Conservation (phyloP, 257 asterid species). For the Salvia miltiorrhiza region DNA sequence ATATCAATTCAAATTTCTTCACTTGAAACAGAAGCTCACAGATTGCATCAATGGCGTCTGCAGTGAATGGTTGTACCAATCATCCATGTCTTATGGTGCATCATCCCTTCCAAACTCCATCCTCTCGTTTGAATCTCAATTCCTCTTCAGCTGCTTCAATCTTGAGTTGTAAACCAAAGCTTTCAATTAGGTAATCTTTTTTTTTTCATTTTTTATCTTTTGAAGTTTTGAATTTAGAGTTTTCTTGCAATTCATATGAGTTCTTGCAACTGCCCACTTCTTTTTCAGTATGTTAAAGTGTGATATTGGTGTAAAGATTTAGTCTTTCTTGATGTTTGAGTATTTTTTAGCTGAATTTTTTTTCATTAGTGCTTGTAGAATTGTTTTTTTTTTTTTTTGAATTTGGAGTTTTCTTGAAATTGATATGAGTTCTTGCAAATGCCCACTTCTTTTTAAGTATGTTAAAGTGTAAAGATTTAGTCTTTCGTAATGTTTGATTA, state of each 20-base stretch:
- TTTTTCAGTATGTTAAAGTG: background rate
- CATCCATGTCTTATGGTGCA: conserved; percentile 28
- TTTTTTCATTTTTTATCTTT: too few relatives aligned
- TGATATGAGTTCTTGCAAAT: too few relatives aligned
- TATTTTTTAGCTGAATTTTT: conserved; percentile 2
- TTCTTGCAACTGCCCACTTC: background rate
- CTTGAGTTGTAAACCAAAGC: conserved; percentile 18
- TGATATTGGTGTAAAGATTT: background rate
- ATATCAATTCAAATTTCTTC: background rate
- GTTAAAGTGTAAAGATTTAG: too few relatives aligned
- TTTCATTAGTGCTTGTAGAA: too few relatives aligned
- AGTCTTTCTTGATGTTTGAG: background rate
- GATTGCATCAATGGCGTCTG: conserved; percentile 30
- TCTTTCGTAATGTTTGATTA: too few relatives aligned
- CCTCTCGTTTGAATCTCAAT: conserved; percentile 20
- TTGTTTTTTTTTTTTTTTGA: too few relatives aligned
- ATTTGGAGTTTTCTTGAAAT: too few relatives aligned
- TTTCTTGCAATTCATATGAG: background rate
- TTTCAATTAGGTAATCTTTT: conserved; percentile 44
- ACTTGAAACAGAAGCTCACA: background rate
- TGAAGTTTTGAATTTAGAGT: background rate
- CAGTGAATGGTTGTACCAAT: conserved; percentile 22
- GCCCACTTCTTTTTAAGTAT: too few relatives aligned
- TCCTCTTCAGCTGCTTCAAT: conserved; percentile 25
- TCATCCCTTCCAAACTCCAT: conserved; percentile 23